Base-by-base conservation (phyloP, 1,284 basidiomycete species). In the Tremellales sp. region DNA sequence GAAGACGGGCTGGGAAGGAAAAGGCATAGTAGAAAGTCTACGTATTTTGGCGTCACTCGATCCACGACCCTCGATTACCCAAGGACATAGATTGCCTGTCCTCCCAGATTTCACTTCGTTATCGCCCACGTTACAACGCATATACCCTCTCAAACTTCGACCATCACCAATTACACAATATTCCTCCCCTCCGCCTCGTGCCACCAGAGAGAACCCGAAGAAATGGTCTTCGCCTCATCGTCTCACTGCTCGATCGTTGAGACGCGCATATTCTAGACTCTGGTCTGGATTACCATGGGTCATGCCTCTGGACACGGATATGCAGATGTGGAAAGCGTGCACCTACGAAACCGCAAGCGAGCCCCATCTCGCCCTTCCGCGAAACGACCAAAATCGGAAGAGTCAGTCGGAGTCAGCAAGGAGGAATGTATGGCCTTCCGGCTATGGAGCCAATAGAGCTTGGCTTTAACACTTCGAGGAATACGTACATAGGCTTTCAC, bases 211-310 rank as follows among this genome's bases (percentile, higher is more conserved):
- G 21, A 67, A 68, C 29, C 63, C 63, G 0, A 33, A 41, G 3
- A 65, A 57, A 0, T 71, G 67, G 67, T 33, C 40, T 1, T n/a
- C 54, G 15, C 60, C 61, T 3, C 49, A 51, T 6, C 24, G n/a
- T 4, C 45, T 68, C 6, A 57, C 54, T 4, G 19, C 49, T 1
- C 43, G 65, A 3, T 42, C 67, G 23, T 6, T 67, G 0, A 46
- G 46, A n/a, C 46, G 65, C 27, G 26, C 43, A 10, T 71, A 71
- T 49, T 22, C 23, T 22, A 49, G 60, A 1, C 31, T 71, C 4
- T 68, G 68, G 68, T 50, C 58, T 25, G 19, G 36, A 2, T 37
- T 65, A 15, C 6, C 13, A 6, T 36, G 33, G 33, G 33, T 36
- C 33, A 5, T 13, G 13, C 33, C 33, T n/a, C n/a, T n/a, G n/a